Evolutionary conservation across 371 early-diverging fungal species (phyloP).

Genomic region (Mortierella sp.): DNA sequence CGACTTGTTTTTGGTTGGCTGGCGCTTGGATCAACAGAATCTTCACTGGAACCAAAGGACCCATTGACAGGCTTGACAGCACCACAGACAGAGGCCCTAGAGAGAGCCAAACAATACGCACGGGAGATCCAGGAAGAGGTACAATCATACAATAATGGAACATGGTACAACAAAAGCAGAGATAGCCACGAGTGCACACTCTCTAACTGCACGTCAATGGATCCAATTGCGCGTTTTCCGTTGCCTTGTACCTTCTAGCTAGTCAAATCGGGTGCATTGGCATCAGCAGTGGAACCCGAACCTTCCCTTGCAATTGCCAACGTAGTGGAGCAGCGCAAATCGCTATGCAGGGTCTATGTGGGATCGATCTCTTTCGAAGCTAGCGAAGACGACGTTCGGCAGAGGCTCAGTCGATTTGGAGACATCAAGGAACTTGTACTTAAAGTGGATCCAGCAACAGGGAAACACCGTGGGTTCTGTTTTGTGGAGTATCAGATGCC

Average conservation of each 20-base stretch:
- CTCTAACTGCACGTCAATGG: no score
- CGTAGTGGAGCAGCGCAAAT: constrained; percentile 48
- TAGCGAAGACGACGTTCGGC: constrained; percentile 75
- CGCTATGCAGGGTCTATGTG: constrained; percentile 81
- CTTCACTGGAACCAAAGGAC: constrained; percentile 21
- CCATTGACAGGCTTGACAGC: constrained; percentile 32
- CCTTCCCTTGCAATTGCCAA: constrained; percentile 44
- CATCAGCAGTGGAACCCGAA: constrained; percentile 38
- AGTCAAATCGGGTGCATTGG: constrained; percentile 26
- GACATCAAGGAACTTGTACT: constrained; percentile 75
- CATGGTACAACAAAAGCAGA: not conserved
- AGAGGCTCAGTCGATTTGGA: constrained; percentile 82
- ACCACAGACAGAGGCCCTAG: constrained; percentile 23
- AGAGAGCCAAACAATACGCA: constrained; percentile 42
- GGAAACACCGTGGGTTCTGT: constrained; percentile 87
- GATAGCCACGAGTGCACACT: not conserved
- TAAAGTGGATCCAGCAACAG: constrained; percentile 75
- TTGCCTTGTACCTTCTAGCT: constrained; percentile 14
- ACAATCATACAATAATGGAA: not conserved
- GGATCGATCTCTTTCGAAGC: constrained; percentile 85
- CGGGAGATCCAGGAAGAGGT: constrained; percentile 49
- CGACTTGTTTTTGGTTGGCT: no score
- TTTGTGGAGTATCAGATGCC: constrained; percentile 89
- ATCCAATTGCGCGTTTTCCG: not conserved
- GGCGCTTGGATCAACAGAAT: constrained; percentile 9